Conservation (phyloP, 2,329 filamentous ascomycete genomes). For the Penicillium sp. region DNA sequence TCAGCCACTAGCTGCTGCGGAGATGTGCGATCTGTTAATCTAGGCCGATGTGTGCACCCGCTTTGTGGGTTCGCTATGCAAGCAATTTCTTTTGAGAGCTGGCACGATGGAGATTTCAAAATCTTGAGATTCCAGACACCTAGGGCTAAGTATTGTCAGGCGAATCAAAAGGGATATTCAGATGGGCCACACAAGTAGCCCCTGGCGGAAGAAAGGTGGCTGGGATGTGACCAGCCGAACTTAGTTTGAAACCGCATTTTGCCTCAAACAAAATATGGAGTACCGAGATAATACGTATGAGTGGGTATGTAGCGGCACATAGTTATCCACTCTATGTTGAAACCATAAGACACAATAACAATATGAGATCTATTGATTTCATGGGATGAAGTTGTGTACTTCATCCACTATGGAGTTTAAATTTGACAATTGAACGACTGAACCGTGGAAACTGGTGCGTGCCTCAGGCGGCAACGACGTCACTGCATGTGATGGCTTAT, state of each 20-base stretch:
- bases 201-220: slow-evolving; percentile 23
- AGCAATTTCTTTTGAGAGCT: slow-evolving; percentile 6
- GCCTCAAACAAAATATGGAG: not conserved
- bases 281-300: too few relatives aligned
- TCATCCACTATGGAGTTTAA: not conserved
- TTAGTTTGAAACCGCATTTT: not conserved
- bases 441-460: not conserved
- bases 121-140: not conserved
- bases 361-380: too few relatives aligned
- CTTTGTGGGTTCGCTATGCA: slow-evolving; percentile 16
- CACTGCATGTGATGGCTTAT: slow-evolving; percentile 13
- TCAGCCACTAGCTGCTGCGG: slow-evolving; percentile 26
- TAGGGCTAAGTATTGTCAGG: not conserved
- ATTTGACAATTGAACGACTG: not conserved
- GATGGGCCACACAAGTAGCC: not conserved
- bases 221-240: slow-evolving; percentile 13
- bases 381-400: too few relatives aligned
- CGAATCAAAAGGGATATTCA: slow-evolving; percentile 3
- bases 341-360: too few relatives aligned
- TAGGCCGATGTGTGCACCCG: slow-evolving; percentile 19
- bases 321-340: not conserved
- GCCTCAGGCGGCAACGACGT: slow-evolving; percentile 22
- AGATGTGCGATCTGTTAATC: slow-evolving; percentile 17
- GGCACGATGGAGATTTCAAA: not conserved
- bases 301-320: too few relatives aligned